phyloP scores from a whole-genome alignment of 2,329 filamentous ascomycete genomes.

The Conoideocrella luteorostrata region DNA sequence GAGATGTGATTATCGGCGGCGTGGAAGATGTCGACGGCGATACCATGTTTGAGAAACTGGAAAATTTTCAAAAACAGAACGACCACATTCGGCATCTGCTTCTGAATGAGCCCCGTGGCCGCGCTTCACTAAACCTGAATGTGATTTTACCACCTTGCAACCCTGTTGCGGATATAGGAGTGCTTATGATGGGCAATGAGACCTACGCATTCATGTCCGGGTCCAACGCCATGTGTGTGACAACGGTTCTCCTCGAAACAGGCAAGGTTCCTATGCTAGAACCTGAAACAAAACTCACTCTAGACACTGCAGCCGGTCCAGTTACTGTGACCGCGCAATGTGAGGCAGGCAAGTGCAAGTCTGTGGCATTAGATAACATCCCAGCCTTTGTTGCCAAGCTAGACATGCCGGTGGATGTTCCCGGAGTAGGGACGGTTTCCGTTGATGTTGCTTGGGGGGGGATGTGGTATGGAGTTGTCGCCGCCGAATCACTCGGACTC shows the following conservation, averaged over 20 bases:
- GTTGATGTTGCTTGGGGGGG: slow-evolving; percentile 42
- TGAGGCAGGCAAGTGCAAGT: slow-evolving; percentile 34
- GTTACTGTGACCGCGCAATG: slow-evolving; percentile 35
- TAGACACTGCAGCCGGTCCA: slow-evolving; percentile 40
- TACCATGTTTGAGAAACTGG: slow-evolving; percentile 43
- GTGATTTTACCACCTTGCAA: slow-evolving; percentile 36
- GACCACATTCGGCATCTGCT: slow-evolving; percentile 35
- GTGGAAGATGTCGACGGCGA: slow-evolving; percentile 35
- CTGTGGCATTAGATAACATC: slow-evolving; percentile 38
- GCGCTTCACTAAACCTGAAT: slow-evolving; percentile 33
- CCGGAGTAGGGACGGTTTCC: slow-evolving; percentile 29
- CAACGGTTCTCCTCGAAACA: slow-evolving; percentile 39
- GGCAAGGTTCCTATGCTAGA: slow-evolving; percentile 40
- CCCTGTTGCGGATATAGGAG: slow-evolving; percentile 35
- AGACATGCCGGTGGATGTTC: slow-evolving; percentile 32
- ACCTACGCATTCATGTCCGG: slow-evolving; percentile 36
- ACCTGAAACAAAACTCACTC: slow-evolving; percentile 30
- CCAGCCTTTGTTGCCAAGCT: slow-evolving; percentile 35
- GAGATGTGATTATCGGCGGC: slow-evolving; percentile 43
- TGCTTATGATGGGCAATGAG: slow-evolving; percentile 41
- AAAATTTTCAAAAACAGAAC: slow-evolving; percentile 31
- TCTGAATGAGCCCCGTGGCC: slow-evolving; percentile 39
- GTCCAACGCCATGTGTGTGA: slow-evolving; percentile 36
- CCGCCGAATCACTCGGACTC: slow-evolving; percentile 30
- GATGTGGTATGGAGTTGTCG: slow-evolving; percentile 38